These are phyloP conservation scores for Xylaria grammica DNA, from an alignment of 495 filamentous ascomycete genomes.

Conservation along the genomic window DNA sequence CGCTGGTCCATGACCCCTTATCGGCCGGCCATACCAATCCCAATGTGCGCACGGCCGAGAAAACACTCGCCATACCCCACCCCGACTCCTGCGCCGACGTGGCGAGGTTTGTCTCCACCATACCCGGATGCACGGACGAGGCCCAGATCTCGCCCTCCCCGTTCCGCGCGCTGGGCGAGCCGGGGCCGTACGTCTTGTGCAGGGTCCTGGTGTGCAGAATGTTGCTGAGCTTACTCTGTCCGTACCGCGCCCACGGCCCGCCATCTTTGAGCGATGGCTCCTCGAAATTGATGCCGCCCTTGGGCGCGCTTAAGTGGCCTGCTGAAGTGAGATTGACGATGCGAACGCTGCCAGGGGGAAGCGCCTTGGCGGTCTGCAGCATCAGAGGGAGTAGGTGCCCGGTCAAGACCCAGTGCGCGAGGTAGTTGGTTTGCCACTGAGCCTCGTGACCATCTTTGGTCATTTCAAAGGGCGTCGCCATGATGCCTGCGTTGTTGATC, in stretches of 20 bases:
- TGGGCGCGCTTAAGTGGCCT: slow-evolving; percentile 41
- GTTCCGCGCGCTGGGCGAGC: slow-evolving; percentile 31
- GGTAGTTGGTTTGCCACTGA: slow-evolving; percentile 54
- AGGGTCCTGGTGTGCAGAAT: slow-evolving; percentile 45
- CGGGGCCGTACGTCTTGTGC: slow-evolving; percentile 43
- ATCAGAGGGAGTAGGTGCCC: slow-evolving; percentile 46
- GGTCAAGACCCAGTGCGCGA: slow-evolving; percentile 52
- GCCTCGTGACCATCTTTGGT: slow-evolving; percentile 56
- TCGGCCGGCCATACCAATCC: slow-evolving; percentile 38
- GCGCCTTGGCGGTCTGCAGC: slow-evolving; percentile 31
- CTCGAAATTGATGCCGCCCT: slow-evolving; percentile 38
- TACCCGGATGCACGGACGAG: slow-evolving; percentile 50
- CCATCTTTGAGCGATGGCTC: slow-evolving; percentile 26
- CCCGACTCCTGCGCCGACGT: slow-evolving; percentile 23
- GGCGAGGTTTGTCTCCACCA: slow-evolving; percentile 44
- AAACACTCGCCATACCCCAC: slow-evolving; percentile 26
- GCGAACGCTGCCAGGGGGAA: slow-evolving; percentile 38
- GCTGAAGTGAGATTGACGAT: slow-evolving; percentile 47
- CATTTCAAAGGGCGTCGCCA: slow-evolving; percentile 45
- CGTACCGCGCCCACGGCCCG: slow-evolving; percentile 44
- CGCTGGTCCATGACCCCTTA: slow-evolving; percentile 45
- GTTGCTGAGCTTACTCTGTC: slow-evolving; percentile 53
- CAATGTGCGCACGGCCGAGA: slow-evolving; percentile 31
- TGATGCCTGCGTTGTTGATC: slow-evolving; percentile 46
- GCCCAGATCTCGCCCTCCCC: slow-evolving; percentile 46